Evolutionary conservation across 306 rosid genomes (phyloP).

Genomic region (Rubus parviflorus): DNA sequence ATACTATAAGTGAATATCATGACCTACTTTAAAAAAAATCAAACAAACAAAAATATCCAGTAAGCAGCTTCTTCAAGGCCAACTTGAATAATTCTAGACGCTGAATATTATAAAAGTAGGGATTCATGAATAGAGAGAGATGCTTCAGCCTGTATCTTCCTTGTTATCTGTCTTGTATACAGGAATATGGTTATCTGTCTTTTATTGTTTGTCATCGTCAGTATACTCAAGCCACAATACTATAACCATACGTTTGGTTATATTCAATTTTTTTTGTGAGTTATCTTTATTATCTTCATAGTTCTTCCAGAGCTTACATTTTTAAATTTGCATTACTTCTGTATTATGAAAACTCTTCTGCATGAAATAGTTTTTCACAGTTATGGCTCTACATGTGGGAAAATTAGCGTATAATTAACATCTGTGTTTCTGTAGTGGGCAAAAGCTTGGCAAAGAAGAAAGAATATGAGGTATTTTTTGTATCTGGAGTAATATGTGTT

Average conservation of each 20-base stretch:
- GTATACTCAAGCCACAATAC: background rate
- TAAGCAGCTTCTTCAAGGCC: background rate
- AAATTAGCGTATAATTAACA: background rate
- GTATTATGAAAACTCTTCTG: background rate
- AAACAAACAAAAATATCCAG: background rate
- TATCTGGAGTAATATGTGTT: background rate
- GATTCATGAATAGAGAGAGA: too few species aligned
- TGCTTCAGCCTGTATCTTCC: too few species aligned
- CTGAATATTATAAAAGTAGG: too few species aligned
- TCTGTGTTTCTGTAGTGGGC: conserved; percentile 32
- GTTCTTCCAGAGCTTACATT: background rate
- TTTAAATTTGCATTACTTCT: background rate
- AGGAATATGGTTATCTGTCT: too few species aligned
- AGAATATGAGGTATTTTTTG: conserved; percentile 23
- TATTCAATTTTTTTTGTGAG: background rate
- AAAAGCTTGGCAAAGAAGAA: conserved; percentile 22
- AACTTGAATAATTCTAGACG: too few species aligned
- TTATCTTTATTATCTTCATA: background rate
- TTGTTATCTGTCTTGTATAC: too few species aligned
- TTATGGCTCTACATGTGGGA: background rate
- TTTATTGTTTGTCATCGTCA: background rate
- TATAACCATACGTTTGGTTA: background rate
- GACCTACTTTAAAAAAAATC: too few species aligned
- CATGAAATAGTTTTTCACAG: background rate
- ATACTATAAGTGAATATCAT: background rate